These are phyloP conservation scores for Aspergillus wentii DNA, from an alignment of 495 filamentous ascomycete genomes.

Conservation along the genomic window DNA sequence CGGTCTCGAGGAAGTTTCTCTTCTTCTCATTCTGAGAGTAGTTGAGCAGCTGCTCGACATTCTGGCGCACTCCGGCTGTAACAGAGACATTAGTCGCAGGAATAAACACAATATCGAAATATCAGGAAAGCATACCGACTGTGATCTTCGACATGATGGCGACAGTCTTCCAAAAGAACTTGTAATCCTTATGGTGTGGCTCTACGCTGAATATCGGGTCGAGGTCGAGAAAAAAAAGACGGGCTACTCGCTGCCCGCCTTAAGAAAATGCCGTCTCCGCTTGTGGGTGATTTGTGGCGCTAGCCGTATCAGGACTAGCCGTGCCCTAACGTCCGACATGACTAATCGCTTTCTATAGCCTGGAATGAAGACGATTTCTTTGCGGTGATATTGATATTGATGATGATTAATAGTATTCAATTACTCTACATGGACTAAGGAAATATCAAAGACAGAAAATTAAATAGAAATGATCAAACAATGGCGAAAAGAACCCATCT, in stretches of 20 bases:
- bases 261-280: slow-evolving; percentile 39
- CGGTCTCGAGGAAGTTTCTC: slow-evolving; percentile 97
- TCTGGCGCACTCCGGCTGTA: slow-evolving; percentile 90
- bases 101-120: not conserved
- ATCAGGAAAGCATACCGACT: slow-evolving; percentile 59
- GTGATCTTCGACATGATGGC: slow-evolving; percentile 79
- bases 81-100: slow-evolving; percentile 18
- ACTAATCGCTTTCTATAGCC: slow-evolving; percentile 16
- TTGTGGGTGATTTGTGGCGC: slow-evolving; percentile 35
- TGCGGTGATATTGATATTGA: too few relatives aligned
- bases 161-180: slow-evolving; percentile 56
- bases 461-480: not conserved
- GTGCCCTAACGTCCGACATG: slow-evolving; percentile 29
- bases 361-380: not conserved
- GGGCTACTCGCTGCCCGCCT: slow-evolving; percentile 13
- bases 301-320: slow-evolving; percentile 27
- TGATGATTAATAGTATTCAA: too few relatives aligned
- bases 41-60: slow-evolving; percentile 84
- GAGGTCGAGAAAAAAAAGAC: slow-evolving; percentile 14
- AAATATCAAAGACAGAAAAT: not conserved
- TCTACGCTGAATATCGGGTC: slow-evolving; percentile 46
- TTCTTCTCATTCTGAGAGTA: slow-evolving; percentile 98
- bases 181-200: slow-evolving; percentile 67
- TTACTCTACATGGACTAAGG: too few relatives aligned
- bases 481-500: too few relatives aligned